Conservation (phyloP, 345 rosid species). For the Heritiera fomes region DNA sequence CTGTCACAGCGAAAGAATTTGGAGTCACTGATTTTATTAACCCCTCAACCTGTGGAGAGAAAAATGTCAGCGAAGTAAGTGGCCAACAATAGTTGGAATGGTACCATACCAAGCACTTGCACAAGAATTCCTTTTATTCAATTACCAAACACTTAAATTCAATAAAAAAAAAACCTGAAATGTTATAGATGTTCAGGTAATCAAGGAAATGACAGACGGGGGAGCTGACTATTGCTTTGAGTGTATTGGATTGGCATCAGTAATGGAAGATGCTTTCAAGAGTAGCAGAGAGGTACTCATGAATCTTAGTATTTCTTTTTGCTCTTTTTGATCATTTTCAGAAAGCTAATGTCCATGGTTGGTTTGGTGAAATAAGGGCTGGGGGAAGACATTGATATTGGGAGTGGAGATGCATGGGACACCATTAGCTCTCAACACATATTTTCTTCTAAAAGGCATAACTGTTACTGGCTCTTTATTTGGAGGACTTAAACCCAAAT, state of each 20-base stretch:
- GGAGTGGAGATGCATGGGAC: slow-evolving; percentile 13
- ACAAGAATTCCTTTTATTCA: background rate
- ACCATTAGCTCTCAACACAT: slow-evolving; percentile 1
- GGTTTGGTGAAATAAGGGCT: background rate
- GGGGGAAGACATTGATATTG: slow-evolving; percentile 19
- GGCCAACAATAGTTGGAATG: background rate
- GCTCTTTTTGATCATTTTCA: background rate
- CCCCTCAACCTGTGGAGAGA: slow-evolving; percentile 47
- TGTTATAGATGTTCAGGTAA: slow-evolving; percentile 36
- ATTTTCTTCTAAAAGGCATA: background rate
- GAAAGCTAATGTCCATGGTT: background rate
- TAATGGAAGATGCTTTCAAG: slow-evolving; percentile 53
- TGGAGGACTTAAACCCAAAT: slow-evolving; percentile 17
- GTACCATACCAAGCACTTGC: background rate
- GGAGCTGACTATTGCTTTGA: slow-evolving; percentile 85
- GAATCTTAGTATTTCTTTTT: background rate
- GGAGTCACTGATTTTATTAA: slow-evolving; percentile 72
- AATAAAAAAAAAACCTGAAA: background rate
- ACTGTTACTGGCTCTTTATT: background rate
- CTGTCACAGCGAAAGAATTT: slow-evolving; percentile 48
- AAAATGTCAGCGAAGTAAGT: slow-evolving; percentile 42
- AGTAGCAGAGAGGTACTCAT: slow-evolving; percentile 47
- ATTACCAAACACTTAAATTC: background rate
- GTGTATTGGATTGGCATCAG: slow-evolving; percentile 63
- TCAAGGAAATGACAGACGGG: slow-evolving; percentile 58